Conservation (phyloP, 2,329 filamentous ascomycete species). For the Parafenestella ontariensis region DNA sequence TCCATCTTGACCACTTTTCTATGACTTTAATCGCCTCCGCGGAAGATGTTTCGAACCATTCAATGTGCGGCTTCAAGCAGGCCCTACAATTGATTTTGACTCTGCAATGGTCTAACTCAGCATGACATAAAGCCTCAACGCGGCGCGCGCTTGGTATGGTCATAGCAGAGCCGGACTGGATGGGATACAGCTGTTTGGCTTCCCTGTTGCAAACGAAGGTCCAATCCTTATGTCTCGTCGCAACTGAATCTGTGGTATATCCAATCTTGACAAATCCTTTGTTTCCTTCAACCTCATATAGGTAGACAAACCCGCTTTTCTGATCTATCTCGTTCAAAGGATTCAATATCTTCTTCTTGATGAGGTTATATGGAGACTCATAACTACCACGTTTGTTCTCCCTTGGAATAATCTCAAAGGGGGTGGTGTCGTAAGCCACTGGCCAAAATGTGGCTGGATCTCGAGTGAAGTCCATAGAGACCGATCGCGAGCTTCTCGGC, state of each 20-base stretch:
- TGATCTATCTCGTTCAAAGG: slow-evolving; percentile 7
- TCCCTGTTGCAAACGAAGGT: too few relatives aligned
- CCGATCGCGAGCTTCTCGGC: too few relatives aligned
- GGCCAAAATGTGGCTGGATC: too few relatives aligned
- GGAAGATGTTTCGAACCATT: slow-evolving; percentile 8
- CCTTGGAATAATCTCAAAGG: slow-evolving; percentile 3
- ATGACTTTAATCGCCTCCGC: slow-evolving; percentile 9
- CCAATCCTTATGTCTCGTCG: slow-evolving; percentile 10
- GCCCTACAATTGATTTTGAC: slow-evolving; percentile 11
- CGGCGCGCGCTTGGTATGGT: slow-evolving; percentile 14
- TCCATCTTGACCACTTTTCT: slow-evolving; percentile 16
- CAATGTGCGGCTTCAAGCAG: slow-evolving; percentile 20
- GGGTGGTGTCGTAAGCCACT: not conserved
- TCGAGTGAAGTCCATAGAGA: too few relatives aligned
- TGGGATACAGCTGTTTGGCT: too few relatives aligned
- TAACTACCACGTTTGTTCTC: slow-evolving; percentile 1
- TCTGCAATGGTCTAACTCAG: slow-evolving; percentile 14
- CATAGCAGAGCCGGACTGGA: not conserved
- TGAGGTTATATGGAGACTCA: slow-evolving; percentile 7
- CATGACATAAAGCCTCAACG: slow-evolving; percentile 19
- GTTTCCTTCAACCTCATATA: slow-evolving; percentile 15
- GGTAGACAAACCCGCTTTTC: slow-evolving; percentile 5
- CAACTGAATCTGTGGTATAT: slow-evolving; percentile 11
- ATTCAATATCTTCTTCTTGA: slow-evolving; percentile 4
- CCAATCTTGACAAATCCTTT: slow-evolving; percentile 11